phyloP scores from a whole-genome alignment of 176 grass and related monocot genomes.

The Paspalum notatum region DNA sequence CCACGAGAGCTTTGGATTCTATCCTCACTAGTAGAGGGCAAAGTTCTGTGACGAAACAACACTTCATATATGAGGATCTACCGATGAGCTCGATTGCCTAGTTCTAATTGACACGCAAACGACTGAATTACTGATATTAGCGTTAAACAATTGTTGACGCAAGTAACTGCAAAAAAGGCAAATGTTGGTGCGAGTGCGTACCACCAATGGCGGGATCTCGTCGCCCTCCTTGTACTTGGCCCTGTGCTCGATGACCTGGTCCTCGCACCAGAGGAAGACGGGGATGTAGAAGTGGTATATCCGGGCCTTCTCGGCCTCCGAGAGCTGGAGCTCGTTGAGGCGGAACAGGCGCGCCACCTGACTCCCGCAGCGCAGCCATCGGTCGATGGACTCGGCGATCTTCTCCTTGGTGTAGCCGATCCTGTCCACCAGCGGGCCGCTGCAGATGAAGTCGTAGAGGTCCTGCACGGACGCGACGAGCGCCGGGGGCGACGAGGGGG shows the following conservation, averaged over 20 bases:
- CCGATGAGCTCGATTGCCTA: not conserved
- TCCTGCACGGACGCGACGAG: slow-evolving; percentile 67
- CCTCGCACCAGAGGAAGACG: slow-evolving; percentile 96
- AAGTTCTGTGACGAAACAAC: not conserved
- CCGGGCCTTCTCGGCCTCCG: slow-evolving; percentile 73
- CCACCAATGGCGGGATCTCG: slow-evolving; percentile 87
- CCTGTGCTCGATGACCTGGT: slow-evolving; percentile 66
- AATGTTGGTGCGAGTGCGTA: slow-evolving; percentile 38
- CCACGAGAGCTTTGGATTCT: slow-evolving; percentile 27
- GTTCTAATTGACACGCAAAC: slow-evolving; percentile 29
- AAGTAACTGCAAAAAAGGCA: not conserved
- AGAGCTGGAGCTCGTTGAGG: slow-evolving; percentile 68
- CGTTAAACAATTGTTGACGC: not conserved
- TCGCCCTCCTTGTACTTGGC: slow-evolving; percentile 70
- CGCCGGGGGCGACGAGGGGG: slow-evolving; percentile 58
- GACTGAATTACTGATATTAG: not conserved
- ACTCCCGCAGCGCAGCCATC: slow-evolving; percentile 64
- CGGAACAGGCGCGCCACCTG: slow-evolving; percentile 72
- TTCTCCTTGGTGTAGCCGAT: slow-evolving; percentile 68
- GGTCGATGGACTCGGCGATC: slow-evolving; percentile 75
- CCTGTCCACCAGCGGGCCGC: slow-evolving; percentile 75
- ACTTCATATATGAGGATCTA: not conserved
- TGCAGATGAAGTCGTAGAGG: slow-evolving; percentile 85
- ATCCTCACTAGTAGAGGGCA: slow-evolving; percentile 1
- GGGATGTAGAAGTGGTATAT: slow-evolving; percentile 95